These are phyloP conservation scores for Suillus plorans DNA, from an alignment of 768 basidiomycete species.

Conservation along the genomic window DNA sequence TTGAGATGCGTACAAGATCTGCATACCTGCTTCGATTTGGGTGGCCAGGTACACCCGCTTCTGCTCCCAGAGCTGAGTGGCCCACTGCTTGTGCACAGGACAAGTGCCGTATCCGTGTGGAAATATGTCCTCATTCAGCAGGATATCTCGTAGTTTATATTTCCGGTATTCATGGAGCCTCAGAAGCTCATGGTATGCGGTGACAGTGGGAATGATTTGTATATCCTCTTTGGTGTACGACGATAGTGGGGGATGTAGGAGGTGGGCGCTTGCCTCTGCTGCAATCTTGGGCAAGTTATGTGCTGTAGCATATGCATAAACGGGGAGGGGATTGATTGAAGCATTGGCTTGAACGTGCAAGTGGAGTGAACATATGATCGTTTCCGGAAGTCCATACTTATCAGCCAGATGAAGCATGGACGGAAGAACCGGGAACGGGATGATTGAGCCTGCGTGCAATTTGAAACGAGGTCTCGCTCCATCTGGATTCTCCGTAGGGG, in stretches of 20 bases:
- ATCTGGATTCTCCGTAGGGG: conserved; percentile 30
- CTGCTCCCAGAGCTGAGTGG: conserved; percentile 50
- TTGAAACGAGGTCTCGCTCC: conserved; percentile 30
- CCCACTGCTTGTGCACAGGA: conserved; percentile 45
- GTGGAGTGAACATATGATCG: conserved; percentile 42
- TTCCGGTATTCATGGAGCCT: conserved; percentile 59
- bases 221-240: conserved; percentile 53
- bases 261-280: conserved; percentile 55
- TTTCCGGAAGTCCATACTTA: conserved; percentile 59
- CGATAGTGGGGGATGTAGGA: conserved; percentile 53
- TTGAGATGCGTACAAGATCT: not conserved
- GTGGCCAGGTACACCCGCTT: conserved; percentile 44
- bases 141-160: conserved; percentile 47
- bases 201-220: conserved; percentile 51
- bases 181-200: conserved; percentile 64
- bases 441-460: conserved; percentile 41
- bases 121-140: conserved; percentile 64
- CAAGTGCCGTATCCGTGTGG: conserved; percentile 73
- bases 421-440: conserved; percentile 66
- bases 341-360: conserved; percentile 58
- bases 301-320: conserved; percentile 56
- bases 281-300: conserved; percentile 48
- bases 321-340: conserved; percentile 48
- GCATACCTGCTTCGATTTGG: conserved; percentile 54
- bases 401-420: conserved; percentile 58